Evolutionary conservation across 768 basidiomycete genomes (phyloP).

Genomic region (Boletus speciosus): DNA sequence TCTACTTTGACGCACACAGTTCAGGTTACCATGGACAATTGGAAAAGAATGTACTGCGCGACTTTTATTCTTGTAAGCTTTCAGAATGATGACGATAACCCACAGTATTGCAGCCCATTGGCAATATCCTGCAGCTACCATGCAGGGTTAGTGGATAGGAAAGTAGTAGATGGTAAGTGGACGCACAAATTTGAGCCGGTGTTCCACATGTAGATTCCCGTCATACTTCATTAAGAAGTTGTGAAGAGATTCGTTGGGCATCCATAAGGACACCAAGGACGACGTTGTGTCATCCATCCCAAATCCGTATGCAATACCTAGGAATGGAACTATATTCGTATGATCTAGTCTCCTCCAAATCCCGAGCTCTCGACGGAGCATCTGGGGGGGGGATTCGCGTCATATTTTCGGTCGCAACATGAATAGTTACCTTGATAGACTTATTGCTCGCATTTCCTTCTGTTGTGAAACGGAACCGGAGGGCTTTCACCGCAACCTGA

Average conservation of each 20-base stretch:
- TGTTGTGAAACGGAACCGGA: slow-evolving; percentile 7
- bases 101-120: slow-evolving; percentile 15
- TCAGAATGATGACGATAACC: neutral
- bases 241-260: slow-evolving; percentile 25
- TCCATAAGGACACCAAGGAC: slow-evolving; percentile 30
- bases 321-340: slow-evolving; percentile 25
- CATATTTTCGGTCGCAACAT: neutral
- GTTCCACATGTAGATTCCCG: neutral
- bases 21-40: slow-evolving; percentile 22
- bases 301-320: slow-evolving; percentile 15
- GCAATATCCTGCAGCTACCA: slow-evolving; percentile 14
- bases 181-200: slow-evolving; percentile 16
- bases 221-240: slow-evolving; percentile 11
- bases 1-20: slow-evolving; percentile 3
- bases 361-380: slow-evolving; percentile 27
- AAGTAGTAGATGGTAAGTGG: slow-evolving; percentile 4
- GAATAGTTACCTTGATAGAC: neutral
- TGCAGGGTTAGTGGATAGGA: slow-evolving; percentile 16
- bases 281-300: slow-evolving; percentile 20
- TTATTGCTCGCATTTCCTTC: neutral
- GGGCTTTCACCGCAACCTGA: slow-evolving; percentile 25
- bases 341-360: slow-evolving; percentile 30
- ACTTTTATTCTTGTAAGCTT: neutral
- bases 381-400: neutral
- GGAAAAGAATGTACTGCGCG: slow-evolving; percentile 12